phyloP scores from a whole-genome alignment of 768 basidiomycete genomes.

The Naganishia randhawae region DNA sequence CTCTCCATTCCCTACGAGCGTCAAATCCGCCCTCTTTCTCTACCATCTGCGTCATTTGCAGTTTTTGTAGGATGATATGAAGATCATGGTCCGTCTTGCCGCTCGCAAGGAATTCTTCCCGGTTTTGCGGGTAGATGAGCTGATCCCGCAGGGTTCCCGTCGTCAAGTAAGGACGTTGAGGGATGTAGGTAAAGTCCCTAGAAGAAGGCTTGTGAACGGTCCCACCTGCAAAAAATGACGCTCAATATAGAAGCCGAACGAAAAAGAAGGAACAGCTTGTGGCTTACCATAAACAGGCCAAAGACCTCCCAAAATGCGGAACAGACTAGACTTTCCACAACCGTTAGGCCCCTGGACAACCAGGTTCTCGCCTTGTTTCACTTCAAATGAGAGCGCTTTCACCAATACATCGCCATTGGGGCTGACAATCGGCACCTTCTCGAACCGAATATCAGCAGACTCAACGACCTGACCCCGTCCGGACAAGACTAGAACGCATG shows the following conservation, averaged over 20 bases:
- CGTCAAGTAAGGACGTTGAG: constrained; percentile 92
- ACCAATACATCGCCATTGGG: constrained; percentile 93
- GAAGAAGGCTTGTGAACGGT: constrained; percentile 83
- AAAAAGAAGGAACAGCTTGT: not conserved
- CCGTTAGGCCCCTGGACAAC: constrained; percentile 89
- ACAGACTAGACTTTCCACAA: constrained; percentile 68
- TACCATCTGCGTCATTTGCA: constrained; percentile 81
- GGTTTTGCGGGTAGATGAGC: constrained; percentile 88
- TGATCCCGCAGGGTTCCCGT: constrained; percentile 92
- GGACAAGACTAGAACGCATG: constrained; percentile 60
- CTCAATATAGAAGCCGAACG: not conserved
- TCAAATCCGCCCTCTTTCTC: constrained; percentile 98
- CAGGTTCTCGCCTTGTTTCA: constrained; percentile 76
- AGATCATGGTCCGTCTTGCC: constrained; percentile 73
- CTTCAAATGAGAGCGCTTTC: constrained; percentile 75
- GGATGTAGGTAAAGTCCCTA: constrained; percentile 85
- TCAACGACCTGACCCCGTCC: constrained; percentile 74
- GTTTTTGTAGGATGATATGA: constrained; percentile 64
- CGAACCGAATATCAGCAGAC: constrained; percentile 78
- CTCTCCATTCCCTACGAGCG: constrained; percentile 82
- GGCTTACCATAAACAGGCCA: constrained; percentile 76
- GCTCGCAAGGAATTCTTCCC: constrained; percentile 72
- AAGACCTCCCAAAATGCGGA: constrained; percentile 93
- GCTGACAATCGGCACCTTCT: constrained; percentile 89
- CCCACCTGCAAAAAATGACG: constrained; percentile 55